Conservation (phyloP, 2,329 filamentous ascomycete genomes). For the Paecilomyces dactylethromorphus region DNA sequence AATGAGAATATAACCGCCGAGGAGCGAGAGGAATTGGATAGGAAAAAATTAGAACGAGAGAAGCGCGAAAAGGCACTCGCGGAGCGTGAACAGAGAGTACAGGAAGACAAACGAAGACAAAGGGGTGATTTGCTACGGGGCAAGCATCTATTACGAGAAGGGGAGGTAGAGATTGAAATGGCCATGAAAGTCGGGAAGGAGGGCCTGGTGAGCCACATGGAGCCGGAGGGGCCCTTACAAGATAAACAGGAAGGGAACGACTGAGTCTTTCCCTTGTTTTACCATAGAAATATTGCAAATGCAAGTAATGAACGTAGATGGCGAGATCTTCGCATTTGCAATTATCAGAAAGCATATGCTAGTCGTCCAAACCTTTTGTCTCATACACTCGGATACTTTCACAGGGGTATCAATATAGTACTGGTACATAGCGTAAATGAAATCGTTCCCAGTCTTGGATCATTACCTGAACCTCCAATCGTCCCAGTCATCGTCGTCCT, state of each 20-base stretch:
- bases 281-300: background rate
- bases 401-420: constrained; percentile 5
- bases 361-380: background rate
- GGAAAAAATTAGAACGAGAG: constrained; percentile 33
- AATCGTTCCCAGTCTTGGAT: constrained; percentile 2
- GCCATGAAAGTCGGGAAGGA: constrained; percentile 38
- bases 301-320: background rate
- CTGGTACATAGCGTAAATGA: background rate
- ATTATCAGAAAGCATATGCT: background rate
- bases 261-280: background rate
- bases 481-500: constrained; percentile 42
- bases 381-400: background rate
- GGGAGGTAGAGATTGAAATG: constrained; percentile 37
- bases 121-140: constrained; percentile 33
- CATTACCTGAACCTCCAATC: constrained; percentile 35
- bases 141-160: constrained; percentile 36
- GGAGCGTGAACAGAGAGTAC: constrained; percentile 36
- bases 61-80: constrained; percentile 38
- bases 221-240: constrained; percentile 15
- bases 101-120: constrained; percentile 37
- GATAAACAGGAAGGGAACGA: background rate
- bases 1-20: constrained; percentile 27
- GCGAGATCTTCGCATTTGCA: background rate
- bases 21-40: constrained; percentile 30
- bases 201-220: constrained; percentile 35